phyloP scores from a whole-genome alignment of 306 rosid genomes.

The Medicago lupulina region DNA sequence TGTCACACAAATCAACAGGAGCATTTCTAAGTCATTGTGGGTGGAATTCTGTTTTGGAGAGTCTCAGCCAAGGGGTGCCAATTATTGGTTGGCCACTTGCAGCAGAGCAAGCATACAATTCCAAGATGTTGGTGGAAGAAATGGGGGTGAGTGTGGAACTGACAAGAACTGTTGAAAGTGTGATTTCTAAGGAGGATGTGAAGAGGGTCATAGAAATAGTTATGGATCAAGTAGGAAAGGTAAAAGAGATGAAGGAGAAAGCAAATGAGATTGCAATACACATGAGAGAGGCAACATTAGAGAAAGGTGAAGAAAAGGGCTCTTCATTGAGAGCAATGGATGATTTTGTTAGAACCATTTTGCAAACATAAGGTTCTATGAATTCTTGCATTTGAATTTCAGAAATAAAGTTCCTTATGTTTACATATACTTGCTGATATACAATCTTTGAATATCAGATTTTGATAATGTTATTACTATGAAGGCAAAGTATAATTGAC shows the following conservation, averaged over 20 bases:
- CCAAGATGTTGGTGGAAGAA: conserved; percentile 84
- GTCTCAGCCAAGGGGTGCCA: conserved; percentile 76
- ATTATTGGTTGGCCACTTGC: conserved; percentile 81
- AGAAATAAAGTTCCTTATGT: neutral
- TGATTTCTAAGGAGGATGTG: conserved; percentile 49
- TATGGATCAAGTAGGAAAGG: conserved; percentile 49
- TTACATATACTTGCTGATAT: neutral
- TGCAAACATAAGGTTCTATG: conserved; percentile 24
- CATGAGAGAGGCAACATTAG: conserved; percentile 49
- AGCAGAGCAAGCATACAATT: conserved; percentile 73
- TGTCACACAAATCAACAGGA: conserved; percentile 60
- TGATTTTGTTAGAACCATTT: conserved; percentile 49
- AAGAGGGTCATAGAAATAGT: conserved; percentile 58
- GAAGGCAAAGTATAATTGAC: neutral
- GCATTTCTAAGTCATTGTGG: conserved; percentile 89
- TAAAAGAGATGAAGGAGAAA: conserved; percentile 61
- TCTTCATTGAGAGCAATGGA: conserved; percentile 56
- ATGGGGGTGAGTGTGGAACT: conserved; percentile 69
- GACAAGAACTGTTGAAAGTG: conserved; percentile 51
- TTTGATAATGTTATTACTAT: neutral
- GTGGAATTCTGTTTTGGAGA: conserved; percentile 84
- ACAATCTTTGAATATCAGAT: neutral
- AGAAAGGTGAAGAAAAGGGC: conserved; percentile 48
- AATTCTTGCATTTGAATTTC: conserved; percentile 20
- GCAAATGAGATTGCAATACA: conserved; percentile 49